Conservation (phyloP, 306 rosid species). For the Heteromeles arbutifolia region DNA sequence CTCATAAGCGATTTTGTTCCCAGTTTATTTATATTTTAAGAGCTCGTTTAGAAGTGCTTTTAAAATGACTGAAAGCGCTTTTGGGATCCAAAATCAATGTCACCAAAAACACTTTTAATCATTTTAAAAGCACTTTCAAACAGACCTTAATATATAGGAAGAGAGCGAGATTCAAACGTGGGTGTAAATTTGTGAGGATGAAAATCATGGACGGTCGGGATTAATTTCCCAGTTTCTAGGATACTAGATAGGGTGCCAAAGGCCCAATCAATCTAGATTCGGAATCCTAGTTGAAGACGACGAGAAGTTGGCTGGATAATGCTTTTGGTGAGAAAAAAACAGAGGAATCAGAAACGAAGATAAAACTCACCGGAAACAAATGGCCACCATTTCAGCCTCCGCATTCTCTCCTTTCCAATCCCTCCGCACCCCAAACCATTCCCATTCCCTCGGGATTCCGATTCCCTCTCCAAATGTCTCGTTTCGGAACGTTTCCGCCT, state of each 20-base stretch:
- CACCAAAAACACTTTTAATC: no score
- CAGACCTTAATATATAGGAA: not conserved
- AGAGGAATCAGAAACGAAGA: not conserved
- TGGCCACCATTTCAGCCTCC: conserved; percentile 41
- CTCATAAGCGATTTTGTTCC: not conserved
- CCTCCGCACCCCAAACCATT: conserved; percentile 4
- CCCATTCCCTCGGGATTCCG: not conserved
- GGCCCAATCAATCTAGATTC: no score
- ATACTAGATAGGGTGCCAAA: not conserved
- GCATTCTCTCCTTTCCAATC: conserved; percentile 33
- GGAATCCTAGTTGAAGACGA: no score
- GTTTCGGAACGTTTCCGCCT: conserved; percentile 17
- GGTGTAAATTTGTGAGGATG: not conserved
- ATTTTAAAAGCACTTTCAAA: no score
- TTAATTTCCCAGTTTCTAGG: not conserved
- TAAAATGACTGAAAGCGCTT: accelerated
- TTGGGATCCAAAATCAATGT: no score
- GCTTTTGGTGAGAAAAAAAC: not conserved
- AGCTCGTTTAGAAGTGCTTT: no score
- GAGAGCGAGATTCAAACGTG: not conserved
- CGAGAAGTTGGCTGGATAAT: not conserved
- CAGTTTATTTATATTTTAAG: no score
- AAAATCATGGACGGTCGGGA: not conserved
- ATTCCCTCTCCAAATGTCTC: conserved; percentile 20
- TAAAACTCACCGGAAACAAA: conserved; percentile 17